Conservation (phyloP, 495 filamentous ascomycete species). For the Hypomontagnella submonticulosa region DNA sequence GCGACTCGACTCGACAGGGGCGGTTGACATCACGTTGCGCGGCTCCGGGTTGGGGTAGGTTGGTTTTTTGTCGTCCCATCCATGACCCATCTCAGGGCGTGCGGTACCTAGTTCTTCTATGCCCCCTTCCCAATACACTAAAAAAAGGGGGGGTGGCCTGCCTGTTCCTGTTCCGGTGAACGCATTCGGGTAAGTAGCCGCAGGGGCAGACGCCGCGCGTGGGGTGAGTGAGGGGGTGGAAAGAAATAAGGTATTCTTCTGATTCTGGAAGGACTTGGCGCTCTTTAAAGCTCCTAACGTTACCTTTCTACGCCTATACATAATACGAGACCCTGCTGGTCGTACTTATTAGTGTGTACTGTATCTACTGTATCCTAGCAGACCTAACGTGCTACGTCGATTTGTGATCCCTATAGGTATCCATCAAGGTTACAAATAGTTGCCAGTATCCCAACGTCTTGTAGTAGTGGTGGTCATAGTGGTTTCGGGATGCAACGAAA, state of each 20-base stretch:
- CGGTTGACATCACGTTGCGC: slow-evolving; percentile 38
- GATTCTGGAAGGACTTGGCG: slow-evolving; percentile 44
- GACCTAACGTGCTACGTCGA: background rate
- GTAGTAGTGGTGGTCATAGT: slow-evolving; percentile 13
- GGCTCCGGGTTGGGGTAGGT: slow-evolving; percentile 42
- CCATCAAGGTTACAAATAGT: slow-evolving; percentile 3
- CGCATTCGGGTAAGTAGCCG: slow-evolving; percentile 34
- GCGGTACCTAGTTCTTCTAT: no score
- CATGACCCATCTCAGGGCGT: no score
- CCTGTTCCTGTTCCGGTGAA: slow-evolving; percentile 38
- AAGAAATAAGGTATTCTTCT: slow-evolving; percentile 15
- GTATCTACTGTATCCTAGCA: no score
- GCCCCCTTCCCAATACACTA: background rate
- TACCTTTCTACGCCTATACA: slow-evolving; percentile 3
- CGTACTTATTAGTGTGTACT: no score
- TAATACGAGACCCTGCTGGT: no score
- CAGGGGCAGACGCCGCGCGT: slow-evolving; percentile 20
- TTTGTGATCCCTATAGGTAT: slow-evolving; percentile 16
- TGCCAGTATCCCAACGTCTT: background rate
- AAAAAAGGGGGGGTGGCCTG: background rate
- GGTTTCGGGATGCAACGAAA: slow-evolving; percentile 28
- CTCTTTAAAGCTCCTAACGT: background rate
- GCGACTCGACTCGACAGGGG: slow-evolving; percentile 20
- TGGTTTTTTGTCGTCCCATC: slow-evolving; percentile 14
- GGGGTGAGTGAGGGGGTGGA: slow-evolving; percentile 17